Conservation (phyloP, 2,329 filamentous ascomycete species). For the Podosphaera xanthii region DNA sequence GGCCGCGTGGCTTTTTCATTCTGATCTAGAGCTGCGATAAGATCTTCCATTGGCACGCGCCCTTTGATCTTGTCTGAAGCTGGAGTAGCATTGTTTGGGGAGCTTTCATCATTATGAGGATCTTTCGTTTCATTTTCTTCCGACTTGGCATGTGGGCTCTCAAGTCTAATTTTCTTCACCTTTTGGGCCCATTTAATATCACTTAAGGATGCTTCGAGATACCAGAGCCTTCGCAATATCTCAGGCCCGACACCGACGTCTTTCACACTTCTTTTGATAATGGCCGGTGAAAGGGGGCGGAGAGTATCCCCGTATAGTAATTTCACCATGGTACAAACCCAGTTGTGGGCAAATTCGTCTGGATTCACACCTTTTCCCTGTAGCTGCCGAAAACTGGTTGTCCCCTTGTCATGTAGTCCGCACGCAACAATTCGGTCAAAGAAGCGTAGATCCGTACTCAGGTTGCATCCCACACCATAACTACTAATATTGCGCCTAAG, state of each 20-base stretch:
- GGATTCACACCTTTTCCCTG: not conserved
- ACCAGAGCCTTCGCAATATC: not conserved
- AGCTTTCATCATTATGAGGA: not conserved
- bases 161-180: not conserved
- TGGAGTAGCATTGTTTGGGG: not conserved
- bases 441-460: slow-evolving; percentile 40
- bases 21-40: not conserved
- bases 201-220: not conserved
- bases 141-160: not conserved
- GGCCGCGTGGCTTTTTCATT: not conserved
- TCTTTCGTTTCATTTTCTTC: not conserved
- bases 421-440: slow-evolving; percentile 68
- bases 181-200: not conserved
- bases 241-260: not conserved
- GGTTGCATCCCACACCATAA: slow-evolving; percentile 65
- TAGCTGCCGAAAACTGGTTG: slow-evolving; percentile 39
- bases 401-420: slow-evolving; percentile 56
- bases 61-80: not conserved
- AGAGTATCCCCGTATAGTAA: not conserved
- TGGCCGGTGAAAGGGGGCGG: not conserved
- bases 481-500: slow-evolving; percentile 62
- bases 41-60: not conserved
- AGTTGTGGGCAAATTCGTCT: not conserved
- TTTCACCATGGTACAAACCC: not conserved
- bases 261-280: not conserved